These are phyloP conservation scores for Sarcodon sp. DNA, from an alignment of 768 basidiomycete species.

Conservation along the genomic window DNA sequence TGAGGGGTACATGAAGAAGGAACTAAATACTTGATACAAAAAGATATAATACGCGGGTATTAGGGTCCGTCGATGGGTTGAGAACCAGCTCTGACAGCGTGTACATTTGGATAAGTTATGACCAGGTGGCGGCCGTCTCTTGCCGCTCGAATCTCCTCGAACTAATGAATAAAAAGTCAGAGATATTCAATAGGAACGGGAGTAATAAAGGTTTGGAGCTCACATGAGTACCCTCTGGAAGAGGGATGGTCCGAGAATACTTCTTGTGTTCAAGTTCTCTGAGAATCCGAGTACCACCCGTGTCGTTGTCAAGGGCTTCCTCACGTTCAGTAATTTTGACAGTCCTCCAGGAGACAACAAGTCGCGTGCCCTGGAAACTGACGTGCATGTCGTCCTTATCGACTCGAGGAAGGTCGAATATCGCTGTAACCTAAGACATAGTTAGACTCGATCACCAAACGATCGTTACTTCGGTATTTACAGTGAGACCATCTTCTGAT, in stretches of 20 bases:
- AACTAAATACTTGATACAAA: too few relatives aligned
- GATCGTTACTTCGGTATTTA: slow-evolving; percentile 8
- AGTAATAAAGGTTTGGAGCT: slow-evolving; percentile 9
- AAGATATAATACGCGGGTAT: neutral
- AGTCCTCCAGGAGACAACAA: slow-evolving; percentile 57
- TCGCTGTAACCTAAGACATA: slow-evolving; percentile 38
- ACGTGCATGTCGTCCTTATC: slow-evolving; percentile 67
- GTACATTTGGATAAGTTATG: slow-evolving; percentile 43
- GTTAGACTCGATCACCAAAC: neutral
- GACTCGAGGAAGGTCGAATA: slow-evolving; percentile 58
- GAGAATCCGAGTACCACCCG: slow-evolving; percentile 33
- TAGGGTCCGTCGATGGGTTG: neutral
- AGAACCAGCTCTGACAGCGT: neutral
- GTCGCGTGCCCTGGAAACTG: slow-evolving; percentile 47
- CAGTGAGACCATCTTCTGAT: slow-evolving; percentile 52
- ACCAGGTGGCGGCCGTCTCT: slow-evolving; percentile 49
- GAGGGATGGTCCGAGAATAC: slow-evolving; percentile 53
- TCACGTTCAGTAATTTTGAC: slow-evolving; percentile 47
- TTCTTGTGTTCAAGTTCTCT: slow-evolving; percentile 52
- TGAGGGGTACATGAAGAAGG: too few relatives aligned
- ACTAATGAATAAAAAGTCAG: slow-evolving; percentile 24
- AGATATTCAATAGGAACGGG: neutral
- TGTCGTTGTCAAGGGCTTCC: slow-evolving; percentile 18
- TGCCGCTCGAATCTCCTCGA: slow-evolving; percentile 59
- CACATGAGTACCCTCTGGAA: slow-evolving; percentile 65